phyloP scores from a whole-genome alignment of 148 eudicot species.

The Rhododendron vialii region DNA sequence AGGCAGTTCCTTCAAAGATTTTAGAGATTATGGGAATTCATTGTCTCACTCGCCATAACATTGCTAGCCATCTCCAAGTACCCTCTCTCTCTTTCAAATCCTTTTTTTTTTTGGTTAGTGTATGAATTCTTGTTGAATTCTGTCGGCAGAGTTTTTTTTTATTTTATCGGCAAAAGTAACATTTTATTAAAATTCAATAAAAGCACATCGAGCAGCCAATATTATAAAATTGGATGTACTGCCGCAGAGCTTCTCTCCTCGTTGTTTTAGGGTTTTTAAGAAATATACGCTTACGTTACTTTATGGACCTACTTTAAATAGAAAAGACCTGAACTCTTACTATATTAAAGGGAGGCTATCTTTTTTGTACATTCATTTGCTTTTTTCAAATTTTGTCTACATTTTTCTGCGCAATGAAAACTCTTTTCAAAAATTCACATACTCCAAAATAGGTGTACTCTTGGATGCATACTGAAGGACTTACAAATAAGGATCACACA shows the following conservation, averaged over 20 bases:
- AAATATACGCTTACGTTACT: neutral
- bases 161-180: no score
- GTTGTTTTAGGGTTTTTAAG: neutral
- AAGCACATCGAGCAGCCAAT: no score
- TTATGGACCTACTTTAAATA: neutral
- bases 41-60: constrained; percentile 95
- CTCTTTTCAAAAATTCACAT: neutral
- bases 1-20: constrained; percentile 97
- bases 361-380: neutral
- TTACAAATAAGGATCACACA: neutral
- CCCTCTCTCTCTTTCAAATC: neutral
- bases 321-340: neutral
- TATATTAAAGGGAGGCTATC: neutral
- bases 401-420: neutral
- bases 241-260: neutral
- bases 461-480: neutral
- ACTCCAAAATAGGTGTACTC: neutral
- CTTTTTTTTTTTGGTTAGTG: neutral
- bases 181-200: no score
- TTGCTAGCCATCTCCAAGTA: constrained; percentile 99
- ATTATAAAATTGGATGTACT: no score
- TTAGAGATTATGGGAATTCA: constrained; percentile 94
- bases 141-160: neutral
- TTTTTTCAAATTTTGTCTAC: neutral
- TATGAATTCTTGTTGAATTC: neutral